phyloP scores from a whole-genome alignment of 2,329 filamentous ascomycete genomes.

The Fusarium sp. region DNA sequence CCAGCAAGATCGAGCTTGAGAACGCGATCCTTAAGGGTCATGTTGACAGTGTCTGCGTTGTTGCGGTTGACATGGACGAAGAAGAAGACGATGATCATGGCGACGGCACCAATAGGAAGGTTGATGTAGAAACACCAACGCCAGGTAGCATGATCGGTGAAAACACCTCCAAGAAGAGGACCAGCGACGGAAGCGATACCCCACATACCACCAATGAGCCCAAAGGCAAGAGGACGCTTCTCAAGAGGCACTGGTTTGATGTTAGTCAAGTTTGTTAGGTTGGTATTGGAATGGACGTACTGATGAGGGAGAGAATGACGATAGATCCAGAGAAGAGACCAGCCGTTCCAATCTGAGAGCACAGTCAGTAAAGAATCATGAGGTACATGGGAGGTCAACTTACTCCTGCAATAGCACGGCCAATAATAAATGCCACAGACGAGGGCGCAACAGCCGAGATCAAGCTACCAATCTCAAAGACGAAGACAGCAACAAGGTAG shows the following conservation, averaged over 20 bases:
- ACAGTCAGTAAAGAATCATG: constrained; percentile 15
- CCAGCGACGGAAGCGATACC: constrained; percentile 67
- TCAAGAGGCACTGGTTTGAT: constrained; percentile 61
- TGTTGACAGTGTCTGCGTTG: constrained; percentile 50
- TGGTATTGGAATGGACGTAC: constrained; percentile 39
- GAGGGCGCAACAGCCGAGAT: constrained; percentile 60
- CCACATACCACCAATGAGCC: constrained; percentile 68
- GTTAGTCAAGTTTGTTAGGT: not conserved
- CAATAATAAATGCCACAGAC: constrained; percentile 65
- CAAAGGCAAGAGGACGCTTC: constrained; percentile 67
- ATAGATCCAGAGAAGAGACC: constrained; percentile 65
- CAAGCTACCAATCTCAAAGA: constrained; percentile 61
- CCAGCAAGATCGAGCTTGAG: constrained; percentile 64
- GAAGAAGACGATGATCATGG: constrained; percentile 63
- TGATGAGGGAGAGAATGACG: constrained; percentile 61
- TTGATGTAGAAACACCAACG: constrained; percentile 66
- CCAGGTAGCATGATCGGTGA: constrained; percentile 65
- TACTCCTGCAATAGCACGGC: constrained; percentile 64
- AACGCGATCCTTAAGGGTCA: constrained; percentile 56
- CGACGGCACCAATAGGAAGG: constrained; percentile 61
- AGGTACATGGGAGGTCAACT: constrained; percentile 3
- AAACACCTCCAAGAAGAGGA: constrained; percentile 64
- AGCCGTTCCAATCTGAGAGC: constrained; percentile 60
- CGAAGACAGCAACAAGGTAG: constrained; percentile 59
- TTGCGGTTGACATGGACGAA: constrained; percentile 59